These are phyloP conservation scores for Penicillium pancosmium DNA, from an alignment of 495 filamentous ascomycete genomes.

Conservation along the genomic window DNA sequence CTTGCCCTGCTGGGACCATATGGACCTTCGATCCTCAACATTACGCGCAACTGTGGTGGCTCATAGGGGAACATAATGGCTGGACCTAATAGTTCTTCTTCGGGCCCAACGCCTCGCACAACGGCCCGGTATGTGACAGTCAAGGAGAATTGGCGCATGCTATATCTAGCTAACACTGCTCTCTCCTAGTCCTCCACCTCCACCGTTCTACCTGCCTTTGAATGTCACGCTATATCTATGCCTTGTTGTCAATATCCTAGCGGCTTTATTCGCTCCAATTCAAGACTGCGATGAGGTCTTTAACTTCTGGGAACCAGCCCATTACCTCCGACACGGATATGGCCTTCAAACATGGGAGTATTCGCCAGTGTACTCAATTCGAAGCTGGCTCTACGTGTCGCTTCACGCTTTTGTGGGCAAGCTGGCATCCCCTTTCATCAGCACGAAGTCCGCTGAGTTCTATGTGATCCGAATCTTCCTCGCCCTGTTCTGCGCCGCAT, in stretches of 20 bases:
- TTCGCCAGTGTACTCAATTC: constrained; percentile 91
- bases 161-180: constrained; percentile 19
- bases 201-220: constrained; percentile 67
- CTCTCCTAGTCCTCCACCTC: constrained; percentile 45
- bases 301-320: constrained; percentile 98
- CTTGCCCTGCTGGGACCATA: no score
- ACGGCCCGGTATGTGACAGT: constrained; percentile 36
- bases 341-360: constrained; percentile 99
- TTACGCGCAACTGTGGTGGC: background rate
- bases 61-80: constrained; percentile 13
- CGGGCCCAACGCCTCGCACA: constrained; percentile 20
- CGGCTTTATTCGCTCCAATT: constrained; percentile 86
- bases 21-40: background rate
- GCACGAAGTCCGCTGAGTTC: constrained; percentile 71
- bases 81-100: constrained; percentile 3
- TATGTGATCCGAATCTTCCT: constrained; percentile 79
- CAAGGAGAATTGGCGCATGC: background rate
- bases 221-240: constrained; percentile 79
- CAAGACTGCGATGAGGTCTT: constrained; percentile 99
- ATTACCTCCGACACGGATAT: constrained; percentile 91
- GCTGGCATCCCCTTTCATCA: constrained; percentile 61
- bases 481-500: constrained; percentile 74
- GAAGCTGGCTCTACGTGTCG: constrained; percentile 93
- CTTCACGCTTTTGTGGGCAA: constrained; percentile 77
- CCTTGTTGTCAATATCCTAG: constrained; percentile 68